Base-by-base conservation (phyloP, 352 stramenopile genomes). In the Thalassiosira pacifica region DNA sequence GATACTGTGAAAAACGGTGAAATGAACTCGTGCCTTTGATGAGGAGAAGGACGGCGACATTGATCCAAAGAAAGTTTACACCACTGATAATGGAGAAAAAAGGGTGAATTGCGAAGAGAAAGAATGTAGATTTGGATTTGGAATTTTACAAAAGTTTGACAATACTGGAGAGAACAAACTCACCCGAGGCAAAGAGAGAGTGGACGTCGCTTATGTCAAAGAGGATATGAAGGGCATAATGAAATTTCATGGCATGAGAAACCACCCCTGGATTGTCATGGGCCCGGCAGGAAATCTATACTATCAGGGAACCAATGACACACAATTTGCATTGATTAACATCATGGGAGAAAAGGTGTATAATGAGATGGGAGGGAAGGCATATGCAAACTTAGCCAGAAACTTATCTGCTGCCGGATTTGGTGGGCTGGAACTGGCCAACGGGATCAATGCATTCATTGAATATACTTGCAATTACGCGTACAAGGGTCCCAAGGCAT, bases 61-160 rank as follows among this genome's bases (percentile, higher is more conserved):
- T 22, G 42, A 53, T 53, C 2, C 9, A 3, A 40, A 27, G 3
- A n/a, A 73, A 22, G 6, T 22, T 9, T 60, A 32, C 13, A 52
- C 8, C 4, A 6, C 3, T n/a, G 24, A 32, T 1, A 5, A 9
- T 18, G 65, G 65, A 2, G 26, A 34, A 34, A 73, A 18, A 60
- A 9, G 4, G 19, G 40, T 55, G 2, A 59, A 60, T 16, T 57
- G 34, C 24, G 22, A 32, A 16, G 8, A 29, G 4, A 31, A 42
- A 34, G 65, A 73, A 22, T 73, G 65, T n/a, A 59, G 65, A 34
- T 60, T 73, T 22, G 42, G 24, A n/a, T 73, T 34, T n/a, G 65
- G 65, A 9, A 1, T 19, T 31, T 3, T 11, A 1, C 29, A 60
- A 24, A 13, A 34, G 16, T 73, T 52, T 24, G 65, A 73, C n/a